Percentiles rank a stretch among this genome's conserved stretches.
These are phyloP conservation scores for Alternaria consortialis DNA, from an alignment of 2,329 filamentous ascomycete species.

Conservation along the genomic window DNA sequence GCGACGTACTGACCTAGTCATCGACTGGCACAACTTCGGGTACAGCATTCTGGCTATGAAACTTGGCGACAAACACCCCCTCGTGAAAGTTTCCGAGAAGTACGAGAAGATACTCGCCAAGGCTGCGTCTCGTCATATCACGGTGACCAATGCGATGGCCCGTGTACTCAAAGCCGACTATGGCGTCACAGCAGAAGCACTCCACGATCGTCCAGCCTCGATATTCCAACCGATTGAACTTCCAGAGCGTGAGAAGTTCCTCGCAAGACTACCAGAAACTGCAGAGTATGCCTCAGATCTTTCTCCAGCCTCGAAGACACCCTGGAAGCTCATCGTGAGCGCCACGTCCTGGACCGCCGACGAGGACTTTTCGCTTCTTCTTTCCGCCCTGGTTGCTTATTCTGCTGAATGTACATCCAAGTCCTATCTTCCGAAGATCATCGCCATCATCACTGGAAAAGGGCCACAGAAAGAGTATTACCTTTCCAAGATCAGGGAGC, in stretches of 20 bases:
- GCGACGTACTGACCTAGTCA: slow-evolving; percentile 81
- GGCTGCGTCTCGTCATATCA: slow-evolving; percentile 77
- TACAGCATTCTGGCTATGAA: slow-evolving; percentile 86
- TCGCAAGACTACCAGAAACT: slow-evolving; percentile 72
- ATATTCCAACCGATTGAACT: slow-evolving; percentile 77
- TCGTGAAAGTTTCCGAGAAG: slow-evolving; percentile 78
- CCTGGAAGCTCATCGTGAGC: slow-evolving; percentile 79
- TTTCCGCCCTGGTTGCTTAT: slow-evolving; percentile 82
- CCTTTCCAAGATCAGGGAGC: slow-evolving; percentile 67
- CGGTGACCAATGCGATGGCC: slow-evolving; percentile 90
- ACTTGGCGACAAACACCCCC: slow-evolving; percentile 69
- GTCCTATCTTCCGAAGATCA: slow-evolving; percentile 68
- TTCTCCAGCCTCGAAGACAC: slow-evolving; percentile 55
- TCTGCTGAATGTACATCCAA: slow-evolving; percentile 62
- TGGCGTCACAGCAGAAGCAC: slow-evolving; percentile 68
- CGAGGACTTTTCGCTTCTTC: slow-evolving; percentile 89
- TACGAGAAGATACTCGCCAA: slow-evolving; percentile 81
- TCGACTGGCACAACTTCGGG: slow-evolving; percentile 99
- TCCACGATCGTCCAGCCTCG: slow-evolving; percentile 77
- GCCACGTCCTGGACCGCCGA: slow-evolving; percentile 98
- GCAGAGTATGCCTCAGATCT: slow-evolving; percentile 67
- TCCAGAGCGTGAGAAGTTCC: slow-evolving; percentile 60
- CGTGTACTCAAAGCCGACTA: slow-evolving; percentile 74
- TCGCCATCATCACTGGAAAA: slow-evolving; percentile 94
- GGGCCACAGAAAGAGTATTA: slow-evolving; percentile 85